A percentile compares a stretch with the other conserved stretches of the same genome.
Conservation (phyloP, 495 filamentous ascomycete genomes). For the Stereocaulon alpinum region DNA sequence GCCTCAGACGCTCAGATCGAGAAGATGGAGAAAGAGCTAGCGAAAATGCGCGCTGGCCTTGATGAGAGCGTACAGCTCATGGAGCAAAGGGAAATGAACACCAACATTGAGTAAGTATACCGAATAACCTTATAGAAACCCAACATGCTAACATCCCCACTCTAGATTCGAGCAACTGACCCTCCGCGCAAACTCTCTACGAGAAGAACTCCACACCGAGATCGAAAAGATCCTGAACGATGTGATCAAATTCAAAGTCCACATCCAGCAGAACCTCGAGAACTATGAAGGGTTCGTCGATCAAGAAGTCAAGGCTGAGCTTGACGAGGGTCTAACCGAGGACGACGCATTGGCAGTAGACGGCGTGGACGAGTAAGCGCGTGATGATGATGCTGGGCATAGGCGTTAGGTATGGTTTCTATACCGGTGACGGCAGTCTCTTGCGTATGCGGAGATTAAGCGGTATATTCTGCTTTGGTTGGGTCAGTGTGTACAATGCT, state of each 20-base stretch:
- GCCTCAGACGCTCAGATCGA: conserved; percentile 87
- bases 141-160: not conserved
- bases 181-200: conserved; percentile 67
- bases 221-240: conserved; percentile 94
- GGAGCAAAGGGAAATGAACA: conserved; percentile 94
- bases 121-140: not conserved
- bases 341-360: conserved; percentile 9
- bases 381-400: not conserved
- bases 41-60: conserved; percentile 76
- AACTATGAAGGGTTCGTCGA: conserved; percentile 88
- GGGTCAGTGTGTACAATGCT: not conserved
- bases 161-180: conserved; percentile 82
- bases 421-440: not conserved
- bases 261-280: conserved; percentile 82
- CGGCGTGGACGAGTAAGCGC: conserved; percentile 6
- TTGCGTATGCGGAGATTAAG: too few relatives aligned
- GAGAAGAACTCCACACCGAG: conserved; percentile 91
- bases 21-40: conserved; percentile 94
- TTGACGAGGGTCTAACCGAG: conserved; percentile 45
- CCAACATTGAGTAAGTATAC: conserved; percentile 71
- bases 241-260: conserved; percentile 96
- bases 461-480: not conserved
- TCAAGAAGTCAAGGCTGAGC: conserved; percentile 79
- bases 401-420: not conserved
- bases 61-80: conserved; percentile 84